A percentile compares a stretch with the other conserved stretches of the same genome.
Conservation (phyloP, 495 filamentous ascomycete species). For the Penicillium samsonianum region DNA sequence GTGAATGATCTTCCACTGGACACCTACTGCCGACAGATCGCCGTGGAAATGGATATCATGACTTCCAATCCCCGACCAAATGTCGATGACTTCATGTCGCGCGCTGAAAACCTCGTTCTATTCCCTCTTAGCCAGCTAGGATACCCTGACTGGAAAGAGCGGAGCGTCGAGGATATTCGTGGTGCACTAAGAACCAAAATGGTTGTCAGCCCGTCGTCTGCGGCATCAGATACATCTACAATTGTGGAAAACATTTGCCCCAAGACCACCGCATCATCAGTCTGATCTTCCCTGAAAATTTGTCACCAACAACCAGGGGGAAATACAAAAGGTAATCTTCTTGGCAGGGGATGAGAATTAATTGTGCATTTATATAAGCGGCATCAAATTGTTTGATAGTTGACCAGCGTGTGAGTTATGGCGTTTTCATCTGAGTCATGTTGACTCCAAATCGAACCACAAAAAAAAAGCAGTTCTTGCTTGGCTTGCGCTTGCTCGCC, state of each 20-base stretch:
- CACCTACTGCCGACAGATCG: conserved; percentile 70
- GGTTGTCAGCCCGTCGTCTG: conserved; percentile 25
- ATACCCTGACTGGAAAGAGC: conserved; percentile 61
- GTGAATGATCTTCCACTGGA: conserved; percentile 86
- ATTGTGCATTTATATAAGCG: conserved; percentile 21
- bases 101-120: conserved; percentile 62
- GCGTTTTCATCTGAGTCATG: conserved; percentile 25
- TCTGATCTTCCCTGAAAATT: conserved; percentile 14
- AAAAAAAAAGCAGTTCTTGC: neutral
- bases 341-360: conserved; percentile 3
- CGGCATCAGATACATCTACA: conserved; percentile 32
- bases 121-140: conserved; percentile 64
- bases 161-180: conserved; percentile 61
- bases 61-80: conserved; percentile 57
- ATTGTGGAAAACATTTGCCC: conserved; percentile 16
- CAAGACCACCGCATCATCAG: conserved; percentile 30
- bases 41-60: conserved; percentile 72
- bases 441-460: conserved; percentile 15
- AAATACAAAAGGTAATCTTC: neutral
- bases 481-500: neutral
- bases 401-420: conserved; percentile 35
- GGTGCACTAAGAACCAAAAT: conserved; percentile 52
- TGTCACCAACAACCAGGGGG: neutral
- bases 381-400: conserved; percentile 22
- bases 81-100: conserved; percentile 58